These are phyloP conservation scores for Penicillium sp. DNA, from an alignment of 2,329 filamentous ascomycete genomes.

Conservation along the genomic window DNA sequence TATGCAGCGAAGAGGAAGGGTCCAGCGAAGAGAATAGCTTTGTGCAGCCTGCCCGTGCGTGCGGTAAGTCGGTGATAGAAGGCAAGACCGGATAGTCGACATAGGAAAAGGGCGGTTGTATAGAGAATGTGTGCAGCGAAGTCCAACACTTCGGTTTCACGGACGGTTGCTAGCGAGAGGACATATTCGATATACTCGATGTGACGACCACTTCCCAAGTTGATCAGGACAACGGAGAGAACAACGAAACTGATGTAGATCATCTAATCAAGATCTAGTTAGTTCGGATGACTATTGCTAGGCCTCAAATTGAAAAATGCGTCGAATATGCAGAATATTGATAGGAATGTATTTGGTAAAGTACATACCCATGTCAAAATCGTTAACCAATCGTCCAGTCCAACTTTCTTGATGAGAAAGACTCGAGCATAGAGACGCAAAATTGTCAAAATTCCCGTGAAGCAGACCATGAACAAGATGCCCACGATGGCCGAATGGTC, in stretches of 20 bases:
- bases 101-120: conserved; percentile 51
- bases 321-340: neutral
- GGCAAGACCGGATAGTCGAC: conserved; percentile 54
- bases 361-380: conserved; percentile 46
- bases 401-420: conserved; percentile 45
- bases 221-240: conserved; percentile 47
- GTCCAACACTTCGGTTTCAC: conserved; percentile 50
- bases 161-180: conserved; percentile 42
- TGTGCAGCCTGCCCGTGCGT: conserved; percentile 26
- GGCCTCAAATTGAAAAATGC: neutral
- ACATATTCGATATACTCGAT: conserved; percentile 46
- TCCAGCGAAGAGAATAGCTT: conserved; percentile 30
- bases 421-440: conserved; percentile 50
- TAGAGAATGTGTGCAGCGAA: conserved; percentile 55
- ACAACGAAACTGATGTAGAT: conserved; percentile 47
- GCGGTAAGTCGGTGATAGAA: conserved; percentile 53
- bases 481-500: conserved; percentile 28
- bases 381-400: conserved; percentile 52
- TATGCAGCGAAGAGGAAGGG: conserved; percentile 43
- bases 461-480: conserved; percentile 30
- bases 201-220: conserved; percentile 48
- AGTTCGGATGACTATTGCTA: neutral
- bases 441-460: conserved; percentile 35
- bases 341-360: neutral
- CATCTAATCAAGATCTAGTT: conserved; percentile 12